Conservation (phyloP, 2,329 filamentous ascomycete species). For the Aspergillus sp. region DNA sequence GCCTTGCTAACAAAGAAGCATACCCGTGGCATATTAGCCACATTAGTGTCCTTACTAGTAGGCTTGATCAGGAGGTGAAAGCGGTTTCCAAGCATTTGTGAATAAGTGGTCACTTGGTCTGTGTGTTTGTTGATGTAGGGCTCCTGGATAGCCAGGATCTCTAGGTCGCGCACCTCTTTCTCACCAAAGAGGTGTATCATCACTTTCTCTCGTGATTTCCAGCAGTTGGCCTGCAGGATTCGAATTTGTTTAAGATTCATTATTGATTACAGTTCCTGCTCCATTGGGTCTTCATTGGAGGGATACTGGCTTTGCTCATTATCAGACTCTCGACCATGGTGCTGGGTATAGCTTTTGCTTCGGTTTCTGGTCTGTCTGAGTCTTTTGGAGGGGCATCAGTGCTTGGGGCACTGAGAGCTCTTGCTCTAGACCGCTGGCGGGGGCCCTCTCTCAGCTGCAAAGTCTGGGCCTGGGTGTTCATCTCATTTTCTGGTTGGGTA, state of each 20-base stretch:
- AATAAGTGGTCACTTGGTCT: constrained; percentile 4
- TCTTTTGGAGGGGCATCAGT: not conserved
- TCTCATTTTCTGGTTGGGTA: not conserved
- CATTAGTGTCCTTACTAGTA: not conserved
- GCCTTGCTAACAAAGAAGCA: constrained; percentile 21
- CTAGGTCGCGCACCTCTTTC: constrained; percentile 1
- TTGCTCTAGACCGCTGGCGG: not conserved
- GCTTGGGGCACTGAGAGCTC: not conserved
- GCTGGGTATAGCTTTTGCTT: not conserved
- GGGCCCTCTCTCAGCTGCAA: not conserved
- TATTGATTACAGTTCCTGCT: not conserved
- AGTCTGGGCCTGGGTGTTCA: not conserved
- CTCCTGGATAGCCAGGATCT: constrained; percentile 7
- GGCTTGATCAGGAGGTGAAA: constrained; percentile 2
- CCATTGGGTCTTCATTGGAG: not conserved
- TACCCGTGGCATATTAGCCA: constrained; percentile 8
- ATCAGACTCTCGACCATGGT: not conserved
- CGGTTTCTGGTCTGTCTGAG: not conserved
- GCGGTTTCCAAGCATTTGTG: constrained; percentile 1
- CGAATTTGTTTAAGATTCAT: not conserved
- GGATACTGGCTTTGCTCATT: not conserved
- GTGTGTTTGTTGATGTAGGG: constrained; percentile 1
- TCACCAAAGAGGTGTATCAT: constrained; percentile 5
- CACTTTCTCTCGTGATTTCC: constrained; percentile 3
- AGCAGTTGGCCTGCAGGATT: constrained; percentile 1